These are phyloP conservation scores for Lactarius deliciosus DNA, from an alignment of 768 basidiomycete species.

Conservation along the genomic window DNA sequence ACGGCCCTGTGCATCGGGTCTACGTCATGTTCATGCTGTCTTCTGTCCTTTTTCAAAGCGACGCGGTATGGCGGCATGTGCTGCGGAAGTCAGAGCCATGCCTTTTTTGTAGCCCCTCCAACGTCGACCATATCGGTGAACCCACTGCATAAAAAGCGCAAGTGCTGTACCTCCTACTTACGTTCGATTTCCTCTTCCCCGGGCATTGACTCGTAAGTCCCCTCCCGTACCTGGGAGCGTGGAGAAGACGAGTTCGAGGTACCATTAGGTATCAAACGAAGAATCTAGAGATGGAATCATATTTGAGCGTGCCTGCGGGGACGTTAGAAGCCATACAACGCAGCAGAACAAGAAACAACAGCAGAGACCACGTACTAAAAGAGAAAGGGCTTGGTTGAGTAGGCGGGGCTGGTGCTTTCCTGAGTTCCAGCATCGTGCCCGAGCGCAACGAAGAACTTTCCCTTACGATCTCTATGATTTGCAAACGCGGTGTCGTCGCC, in stretches of 20 bases:
- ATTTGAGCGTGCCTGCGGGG: conserved; percentile 63
- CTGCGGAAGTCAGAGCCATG: conserved; percentile 45
- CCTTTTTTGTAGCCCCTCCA: conserved; percentile 48
- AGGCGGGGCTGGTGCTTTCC: conserved; percentile 61
- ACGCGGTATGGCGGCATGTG: conserved; percentile 43
- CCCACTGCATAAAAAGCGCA: conserved; percentile 51
- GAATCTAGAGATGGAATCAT: conserved; percentile 71
- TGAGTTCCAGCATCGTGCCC: conserved; percentile 56
- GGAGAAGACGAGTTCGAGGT: conserved; percentile 52
- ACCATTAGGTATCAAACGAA: conserved; percentile 69
- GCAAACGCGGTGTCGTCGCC: conserved; percentile 60
- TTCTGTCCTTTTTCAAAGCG: conserved; percentile 41
- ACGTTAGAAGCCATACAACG: neutral
- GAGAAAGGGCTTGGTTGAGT: conserved; percentile 52
- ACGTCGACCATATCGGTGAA: conserved; percentile 44
- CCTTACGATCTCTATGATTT: conserved; percentile 64
- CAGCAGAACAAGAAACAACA: neutral
- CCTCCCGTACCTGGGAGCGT: conserved; percentile 34
- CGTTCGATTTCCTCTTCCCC: conserved; percentile 49
- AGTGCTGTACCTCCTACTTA: conserved; percentile 53
- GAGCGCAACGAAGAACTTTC: conserved; percentile 53
- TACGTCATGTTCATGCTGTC: conserved; percentile 20
- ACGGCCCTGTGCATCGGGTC: conserved; percentile 34
- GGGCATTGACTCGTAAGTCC: conserved; percentile 8
- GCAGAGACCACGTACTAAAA: conserved; percentile 49